A percentile compares a stretch with the other conserved stretches of the same genome.
Evolutionary conservation across 305 asterid genomes (phyloP).

Genomic region (Fraxinus baroniana): DNA sequence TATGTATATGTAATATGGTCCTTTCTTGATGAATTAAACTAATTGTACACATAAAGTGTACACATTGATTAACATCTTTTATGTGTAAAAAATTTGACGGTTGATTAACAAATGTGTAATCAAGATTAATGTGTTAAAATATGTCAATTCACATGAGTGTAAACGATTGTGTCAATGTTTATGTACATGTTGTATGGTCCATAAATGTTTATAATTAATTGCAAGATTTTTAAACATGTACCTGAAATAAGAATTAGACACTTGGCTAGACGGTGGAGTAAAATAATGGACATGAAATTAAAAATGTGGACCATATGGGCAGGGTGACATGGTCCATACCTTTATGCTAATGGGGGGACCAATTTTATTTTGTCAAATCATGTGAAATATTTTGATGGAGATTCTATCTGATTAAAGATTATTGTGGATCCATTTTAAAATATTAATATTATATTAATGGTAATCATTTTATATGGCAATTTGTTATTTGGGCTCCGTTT

Average conservation of each 20-base stretch:
- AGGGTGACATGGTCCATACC: conserved; percentile 38
- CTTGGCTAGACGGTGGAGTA: conserved; percentile 10
- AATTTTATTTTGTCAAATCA: conserved; percentile 3
- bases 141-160: background rate
- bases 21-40: too few species aligned
- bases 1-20: background rate
- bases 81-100: background rate
- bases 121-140: background rate
- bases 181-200: background rate
- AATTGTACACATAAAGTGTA: background rate
- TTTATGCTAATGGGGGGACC: conserved; percentile 32
- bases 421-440: too few species aligned
- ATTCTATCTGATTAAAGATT: background rate
- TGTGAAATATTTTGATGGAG: background rate
- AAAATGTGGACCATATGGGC: conserved; percentile 41
- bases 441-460: too few species aligned
- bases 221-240: background rate
- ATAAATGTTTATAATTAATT: background rate
- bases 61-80: background rate
- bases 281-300: conserved; percentile 32
- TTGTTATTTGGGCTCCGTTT: too few species aligned
- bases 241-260: background rate
- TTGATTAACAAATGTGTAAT: background rate
- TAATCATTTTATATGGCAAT: too few species aligned
- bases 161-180: too few species aligned